These are phyloP conservation scores for Amphicarpaea edgeworthii DNA, from an alignment of 306 rosid species.

Conservation along the genomic window DNA sequence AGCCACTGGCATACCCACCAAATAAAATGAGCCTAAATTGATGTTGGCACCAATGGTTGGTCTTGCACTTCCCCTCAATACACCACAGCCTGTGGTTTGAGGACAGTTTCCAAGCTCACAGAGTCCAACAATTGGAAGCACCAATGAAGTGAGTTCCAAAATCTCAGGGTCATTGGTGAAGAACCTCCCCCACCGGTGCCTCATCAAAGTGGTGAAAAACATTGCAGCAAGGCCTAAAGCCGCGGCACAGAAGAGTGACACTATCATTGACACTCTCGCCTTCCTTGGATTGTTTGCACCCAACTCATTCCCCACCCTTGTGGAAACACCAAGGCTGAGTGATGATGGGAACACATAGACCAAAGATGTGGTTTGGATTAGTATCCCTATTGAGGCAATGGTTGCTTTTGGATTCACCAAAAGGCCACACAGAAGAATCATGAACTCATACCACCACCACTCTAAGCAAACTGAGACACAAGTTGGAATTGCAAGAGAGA, in stretches of 20 bases:
- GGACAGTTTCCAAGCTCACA: constrained; percentile 99
- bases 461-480: constrained; percentile 93
- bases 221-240: constrained; percentile 76
- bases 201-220: constrained; percentile 75
- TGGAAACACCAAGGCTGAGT: constrained; percentile 85
- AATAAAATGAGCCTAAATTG: constrained; percentile 85
- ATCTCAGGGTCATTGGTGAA: constrained; percentile 77
- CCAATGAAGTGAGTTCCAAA: constrained; percentile 70
- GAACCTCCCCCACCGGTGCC: constrained; percentile 82
- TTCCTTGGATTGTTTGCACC: constrained; percentile 83
- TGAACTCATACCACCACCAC: constrained; percentile 99
- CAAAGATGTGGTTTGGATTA: constrained; percentile 89
- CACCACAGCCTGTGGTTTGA: constrained; percentile 94
- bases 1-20: constrained; percentile 95
- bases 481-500: constrained; percentile 81
- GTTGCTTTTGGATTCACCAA: constrained; percentile 84
- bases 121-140: constrained; percentile 83
- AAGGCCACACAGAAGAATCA: constrained; percentile 91
- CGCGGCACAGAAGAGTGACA: constrained; percentile 63
- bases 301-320: constrained; percentile 79
- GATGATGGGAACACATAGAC: constrained; percentile 96
- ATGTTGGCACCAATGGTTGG: constrained; percentile 90
- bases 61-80: constrained; percentile 85
- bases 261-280: constrained; percentile 85
- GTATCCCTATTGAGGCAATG: constrained; percentile 91